Evolutionary conservation across 1,284 basidiomycete genomes (phyloP).

Genomic region (Schizopora paradoxa): DNA sequence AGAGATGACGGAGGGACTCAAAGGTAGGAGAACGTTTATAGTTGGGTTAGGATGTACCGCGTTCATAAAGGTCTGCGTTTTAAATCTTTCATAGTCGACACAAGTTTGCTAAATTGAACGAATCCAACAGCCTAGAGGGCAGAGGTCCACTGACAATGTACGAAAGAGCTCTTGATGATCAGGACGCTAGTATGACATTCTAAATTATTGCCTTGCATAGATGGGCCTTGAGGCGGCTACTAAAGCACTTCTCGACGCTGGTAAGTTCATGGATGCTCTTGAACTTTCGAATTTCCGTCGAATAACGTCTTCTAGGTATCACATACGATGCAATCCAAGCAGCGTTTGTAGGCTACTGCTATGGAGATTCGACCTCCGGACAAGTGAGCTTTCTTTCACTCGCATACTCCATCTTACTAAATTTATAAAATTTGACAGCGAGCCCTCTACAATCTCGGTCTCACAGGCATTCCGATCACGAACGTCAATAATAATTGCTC

Average conservation of each 20-base stretch:
- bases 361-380: conserved; percentile 76
- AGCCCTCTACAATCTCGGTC: conserved; percentile 80
- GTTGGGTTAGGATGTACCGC: conserved; percentile 77
- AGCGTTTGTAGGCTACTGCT: conserved; percentile 78
- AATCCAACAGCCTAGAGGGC: conserved; percentile 49
- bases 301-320: conserved; percentile 43
- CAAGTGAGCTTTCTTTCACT: conserved; percentile 43
- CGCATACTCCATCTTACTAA: no score
- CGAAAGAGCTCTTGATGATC: conserved; percentile 20
- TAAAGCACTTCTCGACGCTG: conserved; percentile 82
- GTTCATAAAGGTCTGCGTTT: conserved; percentile 61
- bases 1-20: no score
- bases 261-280: conserved; percentile 29
- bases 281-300: conserved; percentile 1
- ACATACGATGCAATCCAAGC: conserved; percentile 76
- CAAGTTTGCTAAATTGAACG: conserved; percentile 7
- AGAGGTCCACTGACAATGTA: conserved; percentile 63
- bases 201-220: conserved; percentile 28
- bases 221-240: conserved; percentile 82
- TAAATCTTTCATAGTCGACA: neutral
- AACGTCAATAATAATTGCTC: conserved; percentile 88
- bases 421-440: conserved; percentile 40
- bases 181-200: conserved; percentile 2
- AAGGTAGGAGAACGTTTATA: conserved; percentile 56
- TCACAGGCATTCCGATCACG: conserved; percentile 81